Conservation (phyloP, 176 grass and related monocot genomes). For the Musa acuminata region DNA sequence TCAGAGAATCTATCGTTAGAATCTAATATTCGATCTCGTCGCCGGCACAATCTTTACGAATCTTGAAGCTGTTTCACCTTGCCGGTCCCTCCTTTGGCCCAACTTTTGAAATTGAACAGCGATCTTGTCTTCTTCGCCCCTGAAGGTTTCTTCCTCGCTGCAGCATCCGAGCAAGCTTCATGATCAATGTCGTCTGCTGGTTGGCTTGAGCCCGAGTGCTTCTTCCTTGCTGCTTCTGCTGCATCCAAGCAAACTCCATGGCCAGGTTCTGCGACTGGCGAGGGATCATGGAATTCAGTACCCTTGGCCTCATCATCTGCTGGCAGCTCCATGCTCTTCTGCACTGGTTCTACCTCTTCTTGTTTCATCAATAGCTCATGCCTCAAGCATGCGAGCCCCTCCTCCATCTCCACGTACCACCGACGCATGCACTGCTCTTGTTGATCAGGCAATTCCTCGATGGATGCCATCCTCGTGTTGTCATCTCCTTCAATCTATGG, state of each 20-base stretch:
- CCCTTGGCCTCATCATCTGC: slow-evolving; percentile 32
- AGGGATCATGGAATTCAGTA: slow-evolving; percentile 9
- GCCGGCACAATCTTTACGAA: too few relatives aligned
- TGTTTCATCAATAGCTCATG: slow-evolving; percentile 19
- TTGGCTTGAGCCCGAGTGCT: too few relatives aligned
- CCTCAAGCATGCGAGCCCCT: slow-evolving; percentile 54
- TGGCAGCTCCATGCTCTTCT: slow-evolving; percentile 12
- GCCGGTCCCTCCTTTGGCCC: slow-evolving; percentile 35
- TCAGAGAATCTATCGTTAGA: too few relatives aligned
- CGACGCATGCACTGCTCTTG: slow-evolving; percentile 34
- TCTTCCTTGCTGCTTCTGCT: too few relatives aligned
- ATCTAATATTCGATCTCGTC: too few relatives aligned
- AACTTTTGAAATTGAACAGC: slow-evolving; percentile 56
- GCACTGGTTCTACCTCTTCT: background rate
- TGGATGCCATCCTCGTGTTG: slow-evolving; percentile 31
- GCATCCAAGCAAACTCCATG: background rate
- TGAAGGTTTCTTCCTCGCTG: background rate
- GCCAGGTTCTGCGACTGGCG: slow-evolving; percentile 5
- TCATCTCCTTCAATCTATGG: slow-evolving; percentile 19
- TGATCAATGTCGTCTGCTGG: too few relatives aligned
- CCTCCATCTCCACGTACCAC: slow-evolving; percentile 75
- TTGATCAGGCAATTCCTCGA: slow-evolving; percentile 35
- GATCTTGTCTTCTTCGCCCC: slow-evolving; percentile 39
- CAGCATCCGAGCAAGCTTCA: slow-evolving; percentile 26
- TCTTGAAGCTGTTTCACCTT: slow-evolving; percentile 13